Percentiles rank a stretch among this genome's conserved stretches.
Evolutionary conservation across 495 filamentous ascomycete species (phyloP).

Genomic region (Neurospora africana): DNA sequence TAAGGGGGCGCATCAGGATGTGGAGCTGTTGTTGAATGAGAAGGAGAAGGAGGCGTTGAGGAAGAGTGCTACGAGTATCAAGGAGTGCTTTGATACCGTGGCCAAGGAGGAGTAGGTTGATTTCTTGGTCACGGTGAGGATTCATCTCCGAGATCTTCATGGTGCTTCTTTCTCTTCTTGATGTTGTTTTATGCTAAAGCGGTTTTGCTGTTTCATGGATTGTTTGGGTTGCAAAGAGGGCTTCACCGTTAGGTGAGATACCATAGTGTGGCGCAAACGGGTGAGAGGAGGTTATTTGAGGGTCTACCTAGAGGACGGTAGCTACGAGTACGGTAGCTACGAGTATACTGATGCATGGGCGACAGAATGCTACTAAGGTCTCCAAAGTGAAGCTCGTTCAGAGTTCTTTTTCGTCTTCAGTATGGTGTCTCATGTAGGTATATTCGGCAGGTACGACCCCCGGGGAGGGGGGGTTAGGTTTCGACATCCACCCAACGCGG

Average conservation of each 20-base stretch:
- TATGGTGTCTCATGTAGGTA: not conserved
- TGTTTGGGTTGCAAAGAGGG: not conserved
- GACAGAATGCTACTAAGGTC: not conserved
- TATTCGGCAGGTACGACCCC: not conserved
- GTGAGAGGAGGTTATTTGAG: not conserved
- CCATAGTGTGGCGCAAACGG: not conserved
- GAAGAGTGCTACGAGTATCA: slow-evolving; percentile 30
- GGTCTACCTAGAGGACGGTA: not conserved
- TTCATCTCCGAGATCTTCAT: not conserved
- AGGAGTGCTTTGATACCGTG: slow-evolving; percentile 1
- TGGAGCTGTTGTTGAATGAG: slow-evolving; percentile 16
- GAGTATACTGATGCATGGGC: not conserved
- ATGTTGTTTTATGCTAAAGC: not conserved
- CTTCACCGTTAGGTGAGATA: not conserved
- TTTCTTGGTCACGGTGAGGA: not conserved
- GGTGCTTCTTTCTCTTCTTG: not conserved
- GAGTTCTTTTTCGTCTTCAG: not conserved
- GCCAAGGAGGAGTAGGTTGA: not conserved
- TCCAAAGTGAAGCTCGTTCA: not conserved
- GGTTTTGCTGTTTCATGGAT: not conserved
- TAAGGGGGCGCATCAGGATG: slow-evolving; percentile 16
- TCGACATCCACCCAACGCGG: not conserved
- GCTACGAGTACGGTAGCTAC: not conserved
- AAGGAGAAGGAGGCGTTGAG: slow-evolving; percentile 14
- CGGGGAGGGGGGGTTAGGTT: not conserved